Percentiles rank a stretch among this genome's conserved stretches.
Evolutionary conservation across 2,329 filamentous ascomycete species (phyloP).

Genomic region (Malbranchea zuffiana): DNA sequence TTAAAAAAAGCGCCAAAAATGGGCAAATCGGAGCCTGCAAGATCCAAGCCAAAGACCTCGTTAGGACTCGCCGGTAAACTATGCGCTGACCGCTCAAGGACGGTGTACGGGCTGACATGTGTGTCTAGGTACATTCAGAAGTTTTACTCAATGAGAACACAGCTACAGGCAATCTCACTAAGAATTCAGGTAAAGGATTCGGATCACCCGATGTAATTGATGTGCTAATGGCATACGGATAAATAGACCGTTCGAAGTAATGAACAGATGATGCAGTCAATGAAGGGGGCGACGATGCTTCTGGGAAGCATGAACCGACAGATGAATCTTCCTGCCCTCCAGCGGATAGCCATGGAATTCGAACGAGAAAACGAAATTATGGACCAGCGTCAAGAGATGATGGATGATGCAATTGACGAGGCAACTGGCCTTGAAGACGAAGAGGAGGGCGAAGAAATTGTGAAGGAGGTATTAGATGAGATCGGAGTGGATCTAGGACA

Average conservation of each 20-base stretch:
- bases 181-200: conserved; percentile 64
- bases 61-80: conserved; percentile 68
- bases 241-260: conserved; percentile 79
- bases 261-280: conserved; percentile 99
- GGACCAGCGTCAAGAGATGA: conserved; percentile 98
- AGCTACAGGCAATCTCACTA: conserved; percentile 88
- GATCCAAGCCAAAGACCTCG: conserved; percentile 95
- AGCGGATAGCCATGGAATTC: conserved; percentile 97
- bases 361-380: conserved; percentile 98
- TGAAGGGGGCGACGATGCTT: conserved; percentile 92
- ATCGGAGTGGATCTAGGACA: conserved; percentile 90
- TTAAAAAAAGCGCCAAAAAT: conserved; percentile 97
- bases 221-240: conserved; percentile 1
- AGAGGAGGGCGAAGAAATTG: conserved; percentile 91
- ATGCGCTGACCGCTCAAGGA: not conserved
- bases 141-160: conserved; percentile 96
- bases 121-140: conserved; percentile 75
- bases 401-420: conserved; percentile 98
- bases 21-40: conserved; percentile 97
- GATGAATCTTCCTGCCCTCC: conserved; percentile 92
- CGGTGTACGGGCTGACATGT: not conserved
- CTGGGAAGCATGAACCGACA: conserved; percentile 94
- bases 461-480: conserved; percentile 92
- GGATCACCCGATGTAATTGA: not conserved
- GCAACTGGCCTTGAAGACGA: conserved; percentile 84